Conservation (phyloP, 441 rosid species). For the Gossypium schwendimanii region DNA sequence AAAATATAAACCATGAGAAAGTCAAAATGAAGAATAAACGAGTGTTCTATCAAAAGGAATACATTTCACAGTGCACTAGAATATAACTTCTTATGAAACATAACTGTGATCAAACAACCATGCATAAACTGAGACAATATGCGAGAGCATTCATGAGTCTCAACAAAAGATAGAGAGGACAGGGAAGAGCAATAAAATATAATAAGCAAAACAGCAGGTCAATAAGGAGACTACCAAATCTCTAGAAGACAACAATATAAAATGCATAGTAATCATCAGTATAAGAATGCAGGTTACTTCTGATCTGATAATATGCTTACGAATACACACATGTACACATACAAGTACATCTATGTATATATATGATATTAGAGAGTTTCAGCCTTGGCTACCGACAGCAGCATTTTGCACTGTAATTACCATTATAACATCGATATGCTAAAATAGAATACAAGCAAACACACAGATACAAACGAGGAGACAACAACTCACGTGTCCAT, state of each 20-base stretch:
- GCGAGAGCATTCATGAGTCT: not conserved
- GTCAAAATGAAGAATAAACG: conserved; percentile 3
- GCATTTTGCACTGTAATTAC: not conserved
- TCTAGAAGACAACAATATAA: not conserved
- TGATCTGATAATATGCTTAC: not conserved
- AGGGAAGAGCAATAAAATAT: not conserved
- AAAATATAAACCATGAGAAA: conserved; percentile 17
- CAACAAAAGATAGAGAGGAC: not conserved
- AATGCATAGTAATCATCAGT: not conserved
- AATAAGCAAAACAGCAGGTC: not conserved
- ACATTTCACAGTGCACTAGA: not conserved
- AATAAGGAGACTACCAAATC: not conserved
- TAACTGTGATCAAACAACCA: not conserved
- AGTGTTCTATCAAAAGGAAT: not conserved
- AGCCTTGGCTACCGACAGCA: not conserved
- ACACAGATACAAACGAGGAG: not conserved
- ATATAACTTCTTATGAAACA: not conserved
- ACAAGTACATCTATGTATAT: not conserved
- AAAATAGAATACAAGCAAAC: not conserved
- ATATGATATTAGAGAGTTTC: not conserved
- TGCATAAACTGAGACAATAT: not conserved
- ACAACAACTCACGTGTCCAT: conserved; percentile 69
- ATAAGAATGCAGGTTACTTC: not conserved
- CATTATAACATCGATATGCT: not conserved
- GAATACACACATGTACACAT: not conserved